Evolutionary conservation across 2,329 filamentous ascomycete genomes (phyloP), one percentile per base, ranked within the genome.

Genomic region (Epichloe coenophiala): DNA sequence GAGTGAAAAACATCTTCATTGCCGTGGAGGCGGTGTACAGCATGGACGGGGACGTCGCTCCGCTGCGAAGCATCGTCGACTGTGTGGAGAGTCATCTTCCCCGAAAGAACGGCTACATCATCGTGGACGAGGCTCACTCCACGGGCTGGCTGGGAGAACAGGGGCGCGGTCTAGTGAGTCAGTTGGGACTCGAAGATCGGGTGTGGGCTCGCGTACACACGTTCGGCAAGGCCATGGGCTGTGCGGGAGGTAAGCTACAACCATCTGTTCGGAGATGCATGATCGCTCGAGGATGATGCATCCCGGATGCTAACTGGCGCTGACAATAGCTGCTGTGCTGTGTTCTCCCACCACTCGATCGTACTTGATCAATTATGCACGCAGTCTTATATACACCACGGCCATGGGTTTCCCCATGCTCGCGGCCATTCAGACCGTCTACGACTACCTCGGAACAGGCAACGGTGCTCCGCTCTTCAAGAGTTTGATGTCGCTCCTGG

Each of bases 21-120:
- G 79, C 78, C 0, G 71, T 87, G 0, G 84, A 88, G 57, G 78
- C 76, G 0, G 70, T 88, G 0, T 91, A 93, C 63, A 89, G 84
- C 62, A 93, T 93, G 87, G 86, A 91, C 49, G 87, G 87, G 0
- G 85, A 90, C 56, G 67, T 87, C 17, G 78, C 78, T 0, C 83
- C 83, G 0, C 67, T 93, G 11, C 58, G 60, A 11, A 73, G 80
- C 5, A 76, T 90, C 17, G 72, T 84, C 1, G 63, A 71, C 0
- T 68, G 77, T 4, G 74, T 84, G 0, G 73, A 84, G 40, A 63
- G 67, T 1, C 58, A 75, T 0, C 65, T 88, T 0, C 78, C 81
- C 0, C 53, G 53, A 0, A 72, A 72, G 0, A 86, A 86, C 45
- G 78, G 75, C 0, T 71, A 83, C 51, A 65, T 86, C 4, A 71